Conservation (phyloP, 1,284 basidiomycete species). For the Xerocomus minutiporus region DNA sequence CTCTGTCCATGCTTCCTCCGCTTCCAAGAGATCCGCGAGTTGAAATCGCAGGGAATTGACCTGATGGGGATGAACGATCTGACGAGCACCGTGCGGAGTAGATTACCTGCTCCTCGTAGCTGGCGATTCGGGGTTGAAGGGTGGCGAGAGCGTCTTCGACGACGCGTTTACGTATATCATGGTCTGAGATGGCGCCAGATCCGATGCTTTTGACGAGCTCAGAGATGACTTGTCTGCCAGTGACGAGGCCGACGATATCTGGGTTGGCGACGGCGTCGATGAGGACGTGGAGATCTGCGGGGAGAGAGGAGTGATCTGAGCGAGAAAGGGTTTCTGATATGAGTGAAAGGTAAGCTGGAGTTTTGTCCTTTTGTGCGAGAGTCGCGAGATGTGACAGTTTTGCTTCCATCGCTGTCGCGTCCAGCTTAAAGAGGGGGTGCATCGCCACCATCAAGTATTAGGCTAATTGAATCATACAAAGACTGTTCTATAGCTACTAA, state of each 20-base stretch:
- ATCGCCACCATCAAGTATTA: background rate
- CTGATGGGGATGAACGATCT: conserved; percentile 39
- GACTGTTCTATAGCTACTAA: too few relatives aligned
- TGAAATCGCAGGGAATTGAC: conserved; percentile 81
- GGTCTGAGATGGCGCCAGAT: conserved; percentile 50
- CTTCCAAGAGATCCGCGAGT: conserved; percentile 84
- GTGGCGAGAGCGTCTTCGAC: conserved; percentile 69
- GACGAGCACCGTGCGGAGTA: background rate
- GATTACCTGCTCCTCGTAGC: conserved; percentile 92
- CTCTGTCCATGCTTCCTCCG: conserved; percentile 88
- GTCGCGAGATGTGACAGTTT: conserved; percentile 58
- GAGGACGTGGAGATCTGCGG: conserved; percentile 57
- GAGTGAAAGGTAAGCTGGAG: conserved; percentile 64
- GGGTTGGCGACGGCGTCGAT: conserved; percentile 76
- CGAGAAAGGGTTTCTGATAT: conserved; percentile 55
- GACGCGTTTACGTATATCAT: conserved; percentile 59
- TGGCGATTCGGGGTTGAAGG: conserved; percentile 73
- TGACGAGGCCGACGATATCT: conserved; percentile 76
- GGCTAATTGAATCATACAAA: too few relatives aligned
- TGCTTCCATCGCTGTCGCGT: conserved; percentile 49
- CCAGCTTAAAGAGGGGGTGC: background rate
- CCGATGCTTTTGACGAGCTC: conserved; percentile 71
- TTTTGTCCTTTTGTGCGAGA: conserved; percentile 81
- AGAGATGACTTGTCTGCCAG: conserved; percentile 78
- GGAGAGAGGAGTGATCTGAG: conserved; percentile 41